These are phyloP conservation scores for Zygoascus hellenicus DNA, from an alignment of 1,139 yeast genomes.

Conservation along the genomic window DNA sequence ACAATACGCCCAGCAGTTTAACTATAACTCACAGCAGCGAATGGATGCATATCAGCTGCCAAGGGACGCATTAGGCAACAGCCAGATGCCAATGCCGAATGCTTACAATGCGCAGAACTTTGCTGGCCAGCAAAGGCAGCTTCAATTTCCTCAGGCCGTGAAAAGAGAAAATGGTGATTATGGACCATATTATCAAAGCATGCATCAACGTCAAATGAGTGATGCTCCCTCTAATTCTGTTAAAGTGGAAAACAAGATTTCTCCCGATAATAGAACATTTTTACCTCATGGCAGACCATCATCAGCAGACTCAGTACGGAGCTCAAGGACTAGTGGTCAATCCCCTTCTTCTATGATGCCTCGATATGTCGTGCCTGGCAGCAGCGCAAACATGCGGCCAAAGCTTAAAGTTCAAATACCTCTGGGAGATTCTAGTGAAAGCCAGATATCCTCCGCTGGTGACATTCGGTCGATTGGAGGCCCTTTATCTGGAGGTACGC, in stretches of 20 bases:
- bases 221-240: no score
- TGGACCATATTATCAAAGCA: background rate
- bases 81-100: constrained; percentile 7
- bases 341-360: constrained; percentile 3
- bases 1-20: constrained; percentile 17
- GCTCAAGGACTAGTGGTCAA: background rate
- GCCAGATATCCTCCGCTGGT: constrained; percentile 17
- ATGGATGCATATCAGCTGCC: constrained; percentile 9
- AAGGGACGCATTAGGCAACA: constrained; percentile 1
- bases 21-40: constrained; percentile 15
- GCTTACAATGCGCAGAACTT: background rate
- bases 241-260: no score
- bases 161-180: background rate
- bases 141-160: constrained; percentile 9
- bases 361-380: background rate
- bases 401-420: constrained; percentile 39
- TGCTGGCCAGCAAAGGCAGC: constrained; percentile 12
- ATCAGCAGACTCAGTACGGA: constrained; percentile 8
- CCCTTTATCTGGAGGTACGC: background rate
- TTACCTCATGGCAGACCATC: constrained; percentile 5
- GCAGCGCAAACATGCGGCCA: constrained; percentile 28
- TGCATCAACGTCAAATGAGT: no score
- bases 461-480: constrained; percentile 1
- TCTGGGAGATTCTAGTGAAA: constrained; percentile 24
- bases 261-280: constrained; percentile 4